Evolutionary conservation across 169 alveolate species (phyloP).

Genomic region (Toxoplasma gondii): DNA sequence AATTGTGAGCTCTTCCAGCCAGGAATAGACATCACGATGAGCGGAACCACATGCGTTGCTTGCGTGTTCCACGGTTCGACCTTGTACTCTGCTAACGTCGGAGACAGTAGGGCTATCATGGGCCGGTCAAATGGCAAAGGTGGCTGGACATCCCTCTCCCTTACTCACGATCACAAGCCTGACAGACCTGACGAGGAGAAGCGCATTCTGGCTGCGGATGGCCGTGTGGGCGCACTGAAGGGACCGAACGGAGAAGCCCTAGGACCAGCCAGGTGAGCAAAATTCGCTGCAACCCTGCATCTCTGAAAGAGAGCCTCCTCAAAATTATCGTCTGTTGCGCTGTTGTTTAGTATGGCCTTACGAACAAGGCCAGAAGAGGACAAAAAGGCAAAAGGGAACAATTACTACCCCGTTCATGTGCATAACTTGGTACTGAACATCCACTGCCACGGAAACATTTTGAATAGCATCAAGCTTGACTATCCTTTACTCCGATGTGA

Average conservation of each 20-base stretch:
- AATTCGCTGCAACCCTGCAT: neutral
- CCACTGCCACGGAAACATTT: too few species aligned
- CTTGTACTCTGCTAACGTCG: slow-evolving; percentile 58
- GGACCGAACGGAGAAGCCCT: slow-evolving; percentile 41
- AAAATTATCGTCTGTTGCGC: too few species aligned
- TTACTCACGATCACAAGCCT: slow-evolving; percentile 69
- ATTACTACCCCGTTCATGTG: too few species aligned
- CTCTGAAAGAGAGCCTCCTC: neutral
- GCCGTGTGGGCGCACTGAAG: slow-evolving; percentile 44
- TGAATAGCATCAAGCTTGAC: too few species aligned
- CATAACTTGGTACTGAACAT: too few species aligned
- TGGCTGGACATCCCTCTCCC: slow-evolving; percentile 44
- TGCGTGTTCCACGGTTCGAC: slow-evolving; percentile 25
- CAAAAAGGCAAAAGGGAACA: too few species aligned
- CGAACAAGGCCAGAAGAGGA: too few species aligned
- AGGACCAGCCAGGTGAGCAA: slow-evolving; percentile 30
- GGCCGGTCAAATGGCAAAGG: slow-evolving; percentile 17
- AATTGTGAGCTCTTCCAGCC: neutral
- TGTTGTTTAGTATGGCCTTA: too few species aligned
- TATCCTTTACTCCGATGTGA: too few species aligned
- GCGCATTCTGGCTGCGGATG: slow-evolving; percentile 42
- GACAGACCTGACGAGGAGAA: slow-evolving; percentile 45
- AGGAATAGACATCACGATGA: slow-evolving; percentile 32
- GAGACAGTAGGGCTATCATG: slow-evolving; percentile 62
- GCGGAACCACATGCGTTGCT: slow-evolving; percentile 56